A percentile compares a stretch with the other conserved stretches of the same genome.
phyloP scores from a whole-genome alignment of 805 yeast species.

The Lachancea lanzarotensis region DNA sequence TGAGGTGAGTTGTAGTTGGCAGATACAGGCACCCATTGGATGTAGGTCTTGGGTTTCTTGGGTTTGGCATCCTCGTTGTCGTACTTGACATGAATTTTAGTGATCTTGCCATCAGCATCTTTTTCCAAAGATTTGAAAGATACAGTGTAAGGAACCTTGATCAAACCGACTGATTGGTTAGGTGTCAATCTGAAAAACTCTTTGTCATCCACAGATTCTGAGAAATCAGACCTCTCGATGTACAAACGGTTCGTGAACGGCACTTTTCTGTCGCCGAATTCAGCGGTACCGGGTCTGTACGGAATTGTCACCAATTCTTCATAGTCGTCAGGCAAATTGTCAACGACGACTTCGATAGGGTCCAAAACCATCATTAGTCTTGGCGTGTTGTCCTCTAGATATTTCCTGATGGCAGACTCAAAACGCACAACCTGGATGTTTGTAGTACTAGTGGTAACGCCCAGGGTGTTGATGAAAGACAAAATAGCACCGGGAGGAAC shows the following conservation, averaged over 20 bases:
- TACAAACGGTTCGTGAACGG: slow-evolving; percentile 72
- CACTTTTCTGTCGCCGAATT: slow-evolving; percentile 67
- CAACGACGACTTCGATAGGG: slow-evolving; percentile 78
- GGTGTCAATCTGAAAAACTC: slow-evolving; percentile 94
- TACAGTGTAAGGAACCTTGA: slow-evolving; percentile 82
- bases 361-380: slow-evolving; percentile 88
- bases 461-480: slow-evolving; percentile 87
- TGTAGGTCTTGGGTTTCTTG: slow-evolving; percentile 87
- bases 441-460: slow-evolving; percentile 91
- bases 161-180: slow-evolving; percentile 87
- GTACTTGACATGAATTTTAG: slow-evolving; percentile 70
- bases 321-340: slow-evolving; percentile 70
- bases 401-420: slow-evolving; percentile 82
- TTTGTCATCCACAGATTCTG: slow-evolving; percentile 47
- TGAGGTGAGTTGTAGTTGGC: slow-evolving; percentile 57
- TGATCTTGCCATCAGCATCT: slow-evolving; percentile 51
- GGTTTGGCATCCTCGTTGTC: slow-evolving; percentile 51
- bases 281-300: slow-evolving; percentile 79
- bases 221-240: slow-evolving; percentile 85
- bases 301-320: slow-evolving; percentile 71
- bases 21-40: slow-evolving; percentile 90
- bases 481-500: slow-evolving; percentile 97
- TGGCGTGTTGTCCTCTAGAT: slow-evolving; percentile 85
- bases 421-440: slow-evolving; percentile 87
- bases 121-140: slow-evolving; percentile 62